Evolutionary conservation across 345 rosid species (phyloP).

Genomic region (Excoecaria agallocha): DNA sequence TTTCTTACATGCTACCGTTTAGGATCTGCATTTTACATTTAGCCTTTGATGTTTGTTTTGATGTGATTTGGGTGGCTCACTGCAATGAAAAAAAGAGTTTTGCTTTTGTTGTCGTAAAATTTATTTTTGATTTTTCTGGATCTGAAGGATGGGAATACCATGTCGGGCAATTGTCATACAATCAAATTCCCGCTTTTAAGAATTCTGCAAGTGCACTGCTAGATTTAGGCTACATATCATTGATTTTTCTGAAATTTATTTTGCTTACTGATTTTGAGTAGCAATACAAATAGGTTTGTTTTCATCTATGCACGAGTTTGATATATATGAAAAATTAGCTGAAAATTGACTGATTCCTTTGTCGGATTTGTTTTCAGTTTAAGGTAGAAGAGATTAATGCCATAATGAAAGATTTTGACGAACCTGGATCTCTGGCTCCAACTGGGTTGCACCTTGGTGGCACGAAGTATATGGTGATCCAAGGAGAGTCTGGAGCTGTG

Average conservation of each 20-base stretch:
- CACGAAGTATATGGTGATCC: conserved; percentile 31
- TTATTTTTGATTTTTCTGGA: neutral
- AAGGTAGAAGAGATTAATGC: conserved; percentile 23
- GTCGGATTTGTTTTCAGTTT: conserved; percentile 8
- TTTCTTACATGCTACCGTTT: neutral
- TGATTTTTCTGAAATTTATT: neutral
- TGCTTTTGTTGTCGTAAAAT: neutral
- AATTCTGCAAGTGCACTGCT: neutral
- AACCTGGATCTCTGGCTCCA: conserved; percentile 25
- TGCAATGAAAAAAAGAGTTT: neutral
- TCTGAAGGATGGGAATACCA: neutral
- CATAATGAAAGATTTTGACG: conserved; percentile 29
- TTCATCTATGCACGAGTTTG: too few species aligned
- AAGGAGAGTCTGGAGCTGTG: conserved; percentile 27
- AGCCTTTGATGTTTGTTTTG: neutral
- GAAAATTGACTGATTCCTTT: neutral
- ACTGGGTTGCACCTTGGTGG: conserved; percentile 25
- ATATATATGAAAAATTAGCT: neutral
- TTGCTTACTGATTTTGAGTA: neutral
- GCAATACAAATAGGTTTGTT: too few species aligned
- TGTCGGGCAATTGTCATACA: neutral
- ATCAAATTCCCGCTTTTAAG: neutral
- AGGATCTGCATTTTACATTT: neutral
- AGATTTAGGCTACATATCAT: neutral
- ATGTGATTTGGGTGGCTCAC: neutral